phyloP scores from a whole-genome alignment of 257 asterid genomes.

The Agastache rugosa region DNA sequence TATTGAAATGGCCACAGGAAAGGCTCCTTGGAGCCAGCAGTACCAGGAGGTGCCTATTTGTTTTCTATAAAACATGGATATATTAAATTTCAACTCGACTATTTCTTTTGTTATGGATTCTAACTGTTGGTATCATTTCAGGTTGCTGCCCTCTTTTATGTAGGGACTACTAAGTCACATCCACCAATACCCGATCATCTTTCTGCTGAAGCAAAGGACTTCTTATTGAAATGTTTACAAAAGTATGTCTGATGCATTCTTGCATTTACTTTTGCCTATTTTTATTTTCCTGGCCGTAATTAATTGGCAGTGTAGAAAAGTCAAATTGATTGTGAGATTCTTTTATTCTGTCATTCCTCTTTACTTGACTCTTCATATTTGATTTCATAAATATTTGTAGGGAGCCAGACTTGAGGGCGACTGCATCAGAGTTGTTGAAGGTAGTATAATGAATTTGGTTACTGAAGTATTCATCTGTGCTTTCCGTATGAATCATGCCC shows the following conservation, averaged over 20 bases:
- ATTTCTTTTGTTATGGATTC: conserved; percentile 26
- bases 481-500: background rate
- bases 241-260: conserved; percentile 62
- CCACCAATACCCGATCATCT: conserved; percentile 99
- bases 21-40: conserved; percentile 99
- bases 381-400: conserved; percentile 50
- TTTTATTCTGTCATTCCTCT: conserved; percentile 6
- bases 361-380: conserved; percentile 34
- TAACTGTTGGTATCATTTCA: conserved; percentile 40
- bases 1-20: conserved; percentile 99
- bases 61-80: conserved; percentile 20
- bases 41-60: conserved; percentile 74
- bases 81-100: conserved; percentile 10
- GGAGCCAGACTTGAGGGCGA: conserved; percentile 85
- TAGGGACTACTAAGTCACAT: conserved; percentile 98
- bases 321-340: conserved; percentile 10
- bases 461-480: conserved; percentile 22
- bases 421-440: conserved; percentile 90
- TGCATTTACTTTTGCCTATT: conserved; percentile 5
- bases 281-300: conserved; percentile 26
- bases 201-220: conserved; percentile 87
- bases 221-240: conserved; percentile 85
- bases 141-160: conserved; percentile 99
- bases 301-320: conserved; percentile 16
- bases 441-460: conserved; percentile 45